Percentiles rank a stretch among this genome's conserved stretches.
phyloP scores from a whole-genome alignment of 495 filamentous ascomycete genomes.

The Neurospora sp. region DNA sequence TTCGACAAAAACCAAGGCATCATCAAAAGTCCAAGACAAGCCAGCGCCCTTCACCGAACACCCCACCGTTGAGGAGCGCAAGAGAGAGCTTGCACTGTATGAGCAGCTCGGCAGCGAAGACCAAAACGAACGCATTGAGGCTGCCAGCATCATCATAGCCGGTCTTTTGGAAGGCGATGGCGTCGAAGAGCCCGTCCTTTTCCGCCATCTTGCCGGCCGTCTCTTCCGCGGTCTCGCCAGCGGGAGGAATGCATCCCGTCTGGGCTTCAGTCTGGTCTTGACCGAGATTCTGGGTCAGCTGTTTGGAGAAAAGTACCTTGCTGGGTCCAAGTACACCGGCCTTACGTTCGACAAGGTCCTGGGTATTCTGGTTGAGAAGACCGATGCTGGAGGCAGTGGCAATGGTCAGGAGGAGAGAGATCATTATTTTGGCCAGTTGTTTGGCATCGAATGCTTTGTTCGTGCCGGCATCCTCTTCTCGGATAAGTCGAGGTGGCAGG shows the following conservation, averaged over 20 bases:
- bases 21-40: constrained; percentile 10
- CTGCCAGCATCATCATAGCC: constrained; percentile 39
- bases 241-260: constrained; percentile 74
- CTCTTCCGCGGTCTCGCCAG: constrained; percentile 85
- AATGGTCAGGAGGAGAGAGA: constrained; percentile 77
- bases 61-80: constrained; percentile 30
- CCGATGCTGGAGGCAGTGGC: constrained; percentile 51
- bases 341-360: constrained; percentile 49
- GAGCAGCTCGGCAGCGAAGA: constrained; percentile 43
- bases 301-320: constrained; percentile 36
- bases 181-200: constrained; percentile 34
- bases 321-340: constrained; percentile 32
- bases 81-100: constrained; percentile 41
- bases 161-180: constrained; percentile 30
- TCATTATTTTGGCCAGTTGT: constrained; percentile 72
- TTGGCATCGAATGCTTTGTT: constrained; percentile 77
- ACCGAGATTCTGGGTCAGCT: constrained; percentile 67
- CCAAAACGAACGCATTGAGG: constrained; percentile 36
- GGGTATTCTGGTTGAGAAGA: constrained; percentile 56
- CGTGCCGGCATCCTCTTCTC: constrained; percentile 62
- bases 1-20: background rate
- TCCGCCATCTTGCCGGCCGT: constrained; percentile 47
- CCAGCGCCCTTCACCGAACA: constrained; percentile 33
- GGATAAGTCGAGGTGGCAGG: constrained; percentile 48
- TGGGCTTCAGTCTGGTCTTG: constrained; percentile 86